Base-by-base conservation (phyloP, 2,329 filamentous ascomycete genomes). In the Aspergillus aculeatus region DNA sequence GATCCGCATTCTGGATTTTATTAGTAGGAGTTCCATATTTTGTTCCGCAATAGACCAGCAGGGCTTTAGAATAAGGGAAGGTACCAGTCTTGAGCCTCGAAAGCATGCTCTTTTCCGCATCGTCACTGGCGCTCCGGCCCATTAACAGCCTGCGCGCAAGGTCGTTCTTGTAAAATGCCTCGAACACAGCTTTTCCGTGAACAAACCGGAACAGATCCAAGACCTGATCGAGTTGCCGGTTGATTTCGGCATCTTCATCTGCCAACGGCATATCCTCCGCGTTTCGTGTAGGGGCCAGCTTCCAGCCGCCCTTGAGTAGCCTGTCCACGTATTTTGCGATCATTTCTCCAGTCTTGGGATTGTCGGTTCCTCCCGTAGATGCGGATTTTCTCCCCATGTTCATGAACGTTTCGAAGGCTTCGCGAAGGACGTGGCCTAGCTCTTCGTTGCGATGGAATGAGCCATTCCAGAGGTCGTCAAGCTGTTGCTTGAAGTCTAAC, bases 91-190 rank as follows among this genome's bases (percentile, higher is more conserved):
- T 94, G 29, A 99, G 82, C 66, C 96, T 91, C 26, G 90, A 84
- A 51, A 99, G 84, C 95, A 99, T 99, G 77, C 90, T 96, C 64
- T 93, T 86, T 78, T 99, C 96, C 0, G 95, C 94, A 75, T 99
- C 95, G 58, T 94, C 90, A 71, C 92, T 97, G 23, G 94, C 93
- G 72, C 92, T 97, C 64, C 93, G 86, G 44, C 89, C 89, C 91
- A 98, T 93, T 57, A 99, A 83, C 47, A 99, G 79, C 50, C 95
- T 86, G 16, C 93, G 86, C 1, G 96, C 94, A 54, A 99, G 83
- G 71, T 98, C 95, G 70, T 95, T 96, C 81, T 99, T 99, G 84
- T 99, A 99, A 73, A 99, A 99, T 1, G 95, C 94, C 74, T 99
- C 95, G 64, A 99, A 99, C 0, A 97, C 91, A 57, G 96, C 94